Evolutionary conservation across 2,329 filamentous ascomycete species (phyloP).

Genomic region (Cladosporium oxysporum): DNA sequence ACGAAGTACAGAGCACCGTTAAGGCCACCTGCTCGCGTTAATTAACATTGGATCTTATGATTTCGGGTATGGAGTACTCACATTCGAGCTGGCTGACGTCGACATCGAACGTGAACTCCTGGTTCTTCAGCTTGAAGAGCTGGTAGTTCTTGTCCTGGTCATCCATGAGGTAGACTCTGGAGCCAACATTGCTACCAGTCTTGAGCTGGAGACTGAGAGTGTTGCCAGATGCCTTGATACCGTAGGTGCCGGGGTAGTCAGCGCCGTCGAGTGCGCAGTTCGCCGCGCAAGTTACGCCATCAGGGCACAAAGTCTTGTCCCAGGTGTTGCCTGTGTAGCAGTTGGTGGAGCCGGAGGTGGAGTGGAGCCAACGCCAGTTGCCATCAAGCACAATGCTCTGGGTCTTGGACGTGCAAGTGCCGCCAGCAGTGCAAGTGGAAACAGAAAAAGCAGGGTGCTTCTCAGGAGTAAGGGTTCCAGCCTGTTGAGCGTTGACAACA

Average conservation of each 20-base stretch:
- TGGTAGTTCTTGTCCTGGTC: slow-evolving; percentile 61
- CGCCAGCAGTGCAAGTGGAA: slow-evolving; percentile 39
- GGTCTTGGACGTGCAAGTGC: slow-evolving; percentile 39
- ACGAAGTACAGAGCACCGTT: slow-evolving; percentile 70
- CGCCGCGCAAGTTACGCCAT: slow-evolving; percentile 48
- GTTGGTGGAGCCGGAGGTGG: slow-evolving; percentile 48
- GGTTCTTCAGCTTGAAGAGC: slow-evolving; percentile 64
- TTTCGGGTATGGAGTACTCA: neutral
- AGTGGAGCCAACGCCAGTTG: slow-evolving; percentile 55
- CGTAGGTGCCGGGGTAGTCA: slow-evolving; percentile 58
- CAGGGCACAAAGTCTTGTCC: slow-evolving; percentile 44
- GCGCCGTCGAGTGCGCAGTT: slow-evolving; percentile 61
- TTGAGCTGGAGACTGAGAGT: slow-evolving; percentile 50
- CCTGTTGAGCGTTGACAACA: slow-evolving; percentile 44
- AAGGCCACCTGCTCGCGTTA: slow-evolving; percentile 63
- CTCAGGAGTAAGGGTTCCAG: slow-evolving; percentile 44
- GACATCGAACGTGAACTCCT: slow-evolving; percentile 73
- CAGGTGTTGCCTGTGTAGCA: slow-evolving; percentile 52
- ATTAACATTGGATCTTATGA: neutral
- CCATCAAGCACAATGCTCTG: slow-evolving; percentile 45
- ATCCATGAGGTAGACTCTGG: slow-evolving; percentile 65
- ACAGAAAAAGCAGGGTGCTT: slow-evolving; percentile 43
- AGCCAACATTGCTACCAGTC: slow-evolving; percentile 41
- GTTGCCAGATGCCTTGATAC: slow-evolving; percentile 53
- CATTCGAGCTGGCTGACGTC: slow-evolving; percentile 51